Conservation (phyloP, 495 filamentous ascomycete genomes). For the Apiosordaria backusii region DNA sequence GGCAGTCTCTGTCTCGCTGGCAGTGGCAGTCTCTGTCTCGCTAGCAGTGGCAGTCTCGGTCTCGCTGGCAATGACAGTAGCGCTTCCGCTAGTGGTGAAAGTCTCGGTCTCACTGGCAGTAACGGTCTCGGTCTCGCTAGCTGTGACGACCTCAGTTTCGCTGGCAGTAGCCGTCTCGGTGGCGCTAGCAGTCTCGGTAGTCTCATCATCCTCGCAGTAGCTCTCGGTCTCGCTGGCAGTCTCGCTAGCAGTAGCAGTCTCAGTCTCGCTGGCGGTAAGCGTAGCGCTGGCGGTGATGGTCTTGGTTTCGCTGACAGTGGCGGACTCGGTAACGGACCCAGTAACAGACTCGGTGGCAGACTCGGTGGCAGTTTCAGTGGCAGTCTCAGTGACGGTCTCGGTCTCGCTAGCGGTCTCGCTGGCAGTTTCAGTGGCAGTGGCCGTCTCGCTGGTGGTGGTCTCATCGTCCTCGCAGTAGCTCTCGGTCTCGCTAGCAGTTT, state of each 20-base stretch:
- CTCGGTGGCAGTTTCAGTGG: not conserved
- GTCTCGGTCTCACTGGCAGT: not conserved
- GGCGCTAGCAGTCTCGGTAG: constrained; percentile 31
- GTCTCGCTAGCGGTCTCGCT: constrained; percentile 5
- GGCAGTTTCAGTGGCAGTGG: not conserved
- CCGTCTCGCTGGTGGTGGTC: not conserved
- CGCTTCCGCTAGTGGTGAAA: not conserved
- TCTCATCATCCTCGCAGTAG: not conserved
- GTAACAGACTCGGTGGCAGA: constrained; percentile 9
- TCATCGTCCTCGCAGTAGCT: not conserved
- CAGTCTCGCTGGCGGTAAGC: not conserved
- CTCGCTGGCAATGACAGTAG: not conserved
- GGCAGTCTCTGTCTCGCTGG: constrained; percentile 2
- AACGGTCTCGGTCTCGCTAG: not conserved
- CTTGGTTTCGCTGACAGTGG: not conserved
- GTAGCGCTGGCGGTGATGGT: not conserved
- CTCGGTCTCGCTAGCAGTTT: not conserved
- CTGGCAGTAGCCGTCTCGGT: constrained; percentile 40
- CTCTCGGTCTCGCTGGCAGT: not conserved
- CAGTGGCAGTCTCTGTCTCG: constrained; percentile 4
- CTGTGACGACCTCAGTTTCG: constrained; percentile 18
- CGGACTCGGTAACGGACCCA: not conserved
- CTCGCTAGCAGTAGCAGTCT: no score
- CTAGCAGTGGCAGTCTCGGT: not conserved
- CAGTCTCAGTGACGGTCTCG: not conserved